Conservation (phyloP, 345 rosid species). For the Eucalyptus tenuipes region DNA sequence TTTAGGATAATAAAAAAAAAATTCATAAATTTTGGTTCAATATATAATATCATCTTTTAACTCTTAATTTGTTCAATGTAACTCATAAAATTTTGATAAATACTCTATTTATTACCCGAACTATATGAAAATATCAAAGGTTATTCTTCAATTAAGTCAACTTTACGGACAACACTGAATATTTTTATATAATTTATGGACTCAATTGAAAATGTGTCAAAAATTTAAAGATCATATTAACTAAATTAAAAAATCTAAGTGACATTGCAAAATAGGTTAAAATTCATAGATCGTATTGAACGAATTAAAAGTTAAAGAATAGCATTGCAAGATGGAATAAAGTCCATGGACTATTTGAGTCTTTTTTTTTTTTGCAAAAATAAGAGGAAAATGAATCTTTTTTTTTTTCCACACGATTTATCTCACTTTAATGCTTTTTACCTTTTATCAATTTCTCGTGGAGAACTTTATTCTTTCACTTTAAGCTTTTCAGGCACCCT, state of each 20-base stretch:
- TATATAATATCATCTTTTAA: accelerated
- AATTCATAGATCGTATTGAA: no score
- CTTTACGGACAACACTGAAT: accelerated
- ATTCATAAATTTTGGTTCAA: accelerated
- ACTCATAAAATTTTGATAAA: accelerated
- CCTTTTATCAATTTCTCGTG: not conserved
- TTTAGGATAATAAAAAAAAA: not conserved
- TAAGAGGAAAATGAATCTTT: not conserved
- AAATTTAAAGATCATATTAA: no score
- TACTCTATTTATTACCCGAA: accelerated
- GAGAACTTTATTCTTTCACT: not conserved
- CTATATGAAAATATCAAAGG: accelerated
- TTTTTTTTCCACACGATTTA: not conserved
- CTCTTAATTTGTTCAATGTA: no score
- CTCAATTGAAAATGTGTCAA: no score
- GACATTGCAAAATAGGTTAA: not conserved
- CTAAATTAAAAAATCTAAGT: no score
- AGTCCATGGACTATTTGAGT: not conserved
- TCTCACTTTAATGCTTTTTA: not conserved
- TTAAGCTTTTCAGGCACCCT: not conserved
- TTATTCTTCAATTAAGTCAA: not conserved
- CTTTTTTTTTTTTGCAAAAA: not conserved
- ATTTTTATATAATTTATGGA: no score
- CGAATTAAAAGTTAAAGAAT: no score
- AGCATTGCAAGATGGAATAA: accelerated